Base-by-base conservation (phyloP, 768 basidiomycete genomes). In the Termitomyces bulborhizus region DNA sequence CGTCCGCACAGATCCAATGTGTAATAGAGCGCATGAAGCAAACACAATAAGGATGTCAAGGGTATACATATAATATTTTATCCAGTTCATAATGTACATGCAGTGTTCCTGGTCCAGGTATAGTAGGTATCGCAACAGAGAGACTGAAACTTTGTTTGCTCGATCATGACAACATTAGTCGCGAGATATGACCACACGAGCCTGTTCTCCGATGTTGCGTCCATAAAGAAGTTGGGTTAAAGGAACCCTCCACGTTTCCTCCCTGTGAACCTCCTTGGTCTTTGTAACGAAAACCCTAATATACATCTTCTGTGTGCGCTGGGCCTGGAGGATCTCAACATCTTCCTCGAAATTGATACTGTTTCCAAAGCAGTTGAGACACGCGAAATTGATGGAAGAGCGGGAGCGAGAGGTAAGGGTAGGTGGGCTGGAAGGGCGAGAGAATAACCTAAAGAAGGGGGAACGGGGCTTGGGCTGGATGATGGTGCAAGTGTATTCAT, bases 401-500 rank as follows among this genome's bases (percentile, higher is more conserved):
- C 43, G 46, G 21, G 72, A 64, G 31, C 69, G 66, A 7, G 67
- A 58, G 48, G 13, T 12, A 9, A 52, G 12, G 13, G 55, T 42
- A 36, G 63, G 40, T 18, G 61, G 62, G 57, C 63, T 62, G 24
- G 68, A 68, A 0, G 72, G 65, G 16, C 68, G 62, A 29, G 73
- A 63, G 53, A 73, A 65, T 51, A 63, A 59, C 31, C 68, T 58
- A 42, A 71, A 46, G 51, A 63, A 54, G 16, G 68, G 44, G 11
- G 69, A 58, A 43, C 62, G 66, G 1, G 70, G 54, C 13, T 57
- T 32, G 5, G 72, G 73, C n/a, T 69, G 70, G 51, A 76, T 67
- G 62, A 71, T 68, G 45, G 69, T 73, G 54, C 73, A 73, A 37
- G 69, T 58, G 57, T 65, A 63, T 55, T 69, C 65, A 6, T 72